Evolutionary conservation across 257 asterid genomes (phyloP).

Genomic region (Ligustrum vulgare): DNA sequence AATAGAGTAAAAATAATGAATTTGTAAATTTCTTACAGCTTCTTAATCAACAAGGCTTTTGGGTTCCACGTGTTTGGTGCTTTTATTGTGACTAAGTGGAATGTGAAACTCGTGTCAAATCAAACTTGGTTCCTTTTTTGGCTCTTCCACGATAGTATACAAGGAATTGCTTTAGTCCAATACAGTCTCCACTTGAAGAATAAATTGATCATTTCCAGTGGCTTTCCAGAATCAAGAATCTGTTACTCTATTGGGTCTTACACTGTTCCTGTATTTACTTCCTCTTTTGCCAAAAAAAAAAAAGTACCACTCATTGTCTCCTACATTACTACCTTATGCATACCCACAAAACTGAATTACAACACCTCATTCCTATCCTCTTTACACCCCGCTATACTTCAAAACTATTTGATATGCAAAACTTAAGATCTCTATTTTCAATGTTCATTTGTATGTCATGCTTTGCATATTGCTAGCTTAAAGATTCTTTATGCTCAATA

Average conservation of each 20-base stretch:
- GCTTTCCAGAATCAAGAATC: conserved; percentile 95
- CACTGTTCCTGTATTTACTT: conserved; percentile 78
- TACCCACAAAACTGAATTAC: no score
- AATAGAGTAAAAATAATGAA: background rate
- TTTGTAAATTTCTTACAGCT: conserved; percentile 53
- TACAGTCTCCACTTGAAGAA: conserved; percentile 45
- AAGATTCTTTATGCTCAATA: conserved; percentile 5
- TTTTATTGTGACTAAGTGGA: conserved; percentile 46
- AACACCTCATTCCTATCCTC: no score
- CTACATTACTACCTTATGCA: conserved; percentile 58
- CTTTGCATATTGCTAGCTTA: background rate
- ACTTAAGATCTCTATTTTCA: background rate
- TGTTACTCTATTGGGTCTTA: conserved; percentile 83
- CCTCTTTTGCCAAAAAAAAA: conserved; percentile 86
- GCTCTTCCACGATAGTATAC: conserved; percentile 85
- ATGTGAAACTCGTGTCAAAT: conserved; percentile 94
- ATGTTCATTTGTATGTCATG: background rate
- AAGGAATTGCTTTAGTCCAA: conserved; percentile 84
- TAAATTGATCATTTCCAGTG: conserved; percentile 78
- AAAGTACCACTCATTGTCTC: conserved; percentile 84
- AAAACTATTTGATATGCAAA: background rate
- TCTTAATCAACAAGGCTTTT: conserved; percentile 52
- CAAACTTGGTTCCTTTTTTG: conserved; percentile 87
- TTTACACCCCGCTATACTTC: no score
- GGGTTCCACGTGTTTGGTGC: conserved; percentile 40